A percentile compares a stretch with the other conserved stretches of the same genome.
These are phyloP conservation scores for Nicotiana knightiana DNA, from an alignment of 257 asterid genomes.

Conservation along the genomic window DNA sequence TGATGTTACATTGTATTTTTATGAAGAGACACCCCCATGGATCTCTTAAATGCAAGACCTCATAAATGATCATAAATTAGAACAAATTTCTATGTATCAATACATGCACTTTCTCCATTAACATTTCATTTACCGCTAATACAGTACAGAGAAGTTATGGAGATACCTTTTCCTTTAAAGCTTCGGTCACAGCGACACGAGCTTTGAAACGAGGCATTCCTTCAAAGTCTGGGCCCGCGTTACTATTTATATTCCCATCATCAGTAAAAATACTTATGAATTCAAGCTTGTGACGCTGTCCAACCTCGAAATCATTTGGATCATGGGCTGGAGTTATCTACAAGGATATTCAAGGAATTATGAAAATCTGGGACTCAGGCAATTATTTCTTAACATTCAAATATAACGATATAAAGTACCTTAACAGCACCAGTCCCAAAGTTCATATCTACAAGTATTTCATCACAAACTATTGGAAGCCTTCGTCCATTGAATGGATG, in stretches of 20 bases:
- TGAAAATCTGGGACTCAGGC: neutral
- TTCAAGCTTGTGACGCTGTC: conserved; percentile 83
- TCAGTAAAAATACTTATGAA: conserved; percentile 84
- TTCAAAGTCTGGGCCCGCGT: conserved; percentile 66
- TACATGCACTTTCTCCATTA: neutral
- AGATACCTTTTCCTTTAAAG: conserved; percentile 64
- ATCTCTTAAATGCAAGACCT: neutral
- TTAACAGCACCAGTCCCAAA: conserved; percentile 99
- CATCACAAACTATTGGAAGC: conserved; percentile 87
- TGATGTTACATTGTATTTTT: neutral
- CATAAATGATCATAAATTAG: neutral
- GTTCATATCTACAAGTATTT: conserved; percentile 73
- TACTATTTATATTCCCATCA: conserved; percentile 88
- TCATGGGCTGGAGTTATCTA: conserved; percentile 99
- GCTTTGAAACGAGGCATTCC: conserved; percentile 91
- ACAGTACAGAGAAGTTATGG: neutral
- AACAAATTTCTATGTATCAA: neutral
- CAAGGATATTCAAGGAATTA: conserved; percentile 17
- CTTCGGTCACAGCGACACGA: conserved; percentile 69
- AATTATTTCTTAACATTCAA: conserved; percentile 1
- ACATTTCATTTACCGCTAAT: neutral
- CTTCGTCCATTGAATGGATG: conserved; percentile 90
- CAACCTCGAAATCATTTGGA: conserved; percentile 97
- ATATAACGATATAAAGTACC: conserved; percentile 33
- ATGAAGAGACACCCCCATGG: neutral